A percentile compares a stretch with the other conserved stretches of the same genome.
Conservation (phyloP, 2,329 filamentous ascomycete genomes). For the Sporothrix brunneoviolacea region DNA sequence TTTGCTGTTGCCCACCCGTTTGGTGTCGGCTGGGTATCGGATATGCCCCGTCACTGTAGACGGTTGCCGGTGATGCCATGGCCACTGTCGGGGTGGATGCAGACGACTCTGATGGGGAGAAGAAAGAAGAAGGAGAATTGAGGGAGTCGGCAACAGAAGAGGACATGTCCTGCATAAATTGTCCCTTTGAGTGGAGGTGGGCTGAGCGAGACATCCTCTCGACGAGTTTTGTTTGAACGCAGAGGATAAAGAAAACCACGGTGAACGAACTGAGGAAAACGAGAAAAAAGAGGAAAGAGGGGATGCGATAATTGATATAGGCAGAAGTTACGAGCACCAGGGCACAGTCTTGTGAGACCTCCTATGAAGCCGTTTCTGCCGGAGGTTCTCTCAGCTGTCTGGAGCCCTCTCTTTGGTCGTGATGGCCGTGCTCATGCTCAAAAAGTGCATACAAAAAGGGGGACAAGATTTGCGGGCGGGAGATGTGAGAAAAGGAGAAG, state of each 20-base stretch:
- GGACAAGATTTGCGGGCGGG: no score
- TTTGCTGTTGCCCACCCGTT: not conserved
- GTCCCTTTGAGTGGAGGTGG: slow-evolving; percentile 6
- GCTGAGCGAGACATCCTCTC: slow-evolving; percentile 10
- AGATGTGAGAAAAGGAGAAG: not conserved
- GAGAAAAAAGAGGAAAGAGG: not conserved
- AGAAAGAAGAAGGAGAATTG: not conserved
- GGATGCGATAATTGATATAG: not conserved
- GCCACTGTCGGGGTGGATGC: not conserved
- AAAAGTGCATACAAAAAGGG: no score
- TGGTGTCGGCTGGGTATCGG: not conserved
- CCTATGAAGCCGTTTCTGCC: no score
- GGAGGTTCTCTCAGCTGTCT: no score
- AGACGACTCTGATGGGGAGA: not conserved
- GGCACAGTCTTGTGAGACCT: no score
- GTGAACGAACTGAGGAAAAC: slow-evolving; percentile 19
- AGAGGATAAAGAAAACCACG: not conserved
- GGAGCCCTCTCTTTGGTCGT: no score
- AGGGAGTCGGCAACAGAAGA: not conserved
- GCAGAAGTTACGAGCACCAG: not conserved
- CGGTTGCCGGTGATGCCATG: slow-evolving; percentile 11
- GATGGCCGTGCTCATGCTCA: no score
- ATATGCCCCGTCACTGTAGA: slow-evolving; percentile 12
- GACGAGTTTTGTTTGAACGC: not conserved
- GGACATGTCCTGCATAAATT: slow-evolving; percentile 1